A percentile compares a stretch with the other conserved stretches of the same genome.
phyloP scores from a whole-genome alignment of 345 rosid species.

The Ceriops tagal region DNA sequence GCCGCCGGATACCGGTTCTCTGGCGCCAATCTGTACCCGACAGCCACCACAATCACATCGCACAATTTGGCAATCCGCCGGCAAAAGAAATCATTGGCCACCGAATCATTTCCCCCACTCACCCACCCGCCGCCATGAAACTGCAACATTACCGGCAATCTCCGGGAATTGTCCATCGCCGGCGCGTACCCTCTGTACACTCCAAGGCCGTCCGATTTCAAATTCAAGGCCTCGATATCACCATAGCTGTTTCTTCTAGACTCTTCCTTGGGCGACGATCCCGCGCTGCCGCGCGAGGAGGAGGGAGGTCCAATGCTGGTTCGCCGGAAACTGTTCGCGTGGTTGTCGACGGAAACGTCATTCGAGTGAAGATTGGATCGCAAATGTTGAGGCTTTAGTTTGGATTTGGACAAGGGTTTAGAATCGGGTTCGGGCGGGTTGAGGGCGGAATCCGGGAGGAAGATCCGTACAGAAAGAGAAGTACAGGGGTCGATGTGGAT shows the following conservation, averaged over 20 bases:
- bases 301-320: slow-evolving; percentile 44
- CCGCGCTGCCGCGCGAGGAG: slow-evolving; percentile 3
- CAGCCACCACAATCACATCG: slow-evolving; percentile 85
- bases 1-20: slow-evolving; percentile 90
- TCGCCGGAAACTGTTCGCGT: slow-evolving; percentile 30
- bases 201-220: slow-evolving; percentile 40
- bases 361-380: slow-evolving; percentile 9
- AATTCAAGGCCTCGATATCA: slow-evolving; percentile 36
- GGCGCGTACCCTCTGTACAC: slow-evolving; percentile 77
- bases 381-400: not conserved
- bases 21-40: slow-evolving; percentile 87
- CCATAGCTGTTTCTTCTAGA: slow-evolving; percentile 37
- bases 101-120: slow-evolving; percentile 87
- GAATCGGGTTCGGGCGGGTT: slow-evolving; percentile 48
- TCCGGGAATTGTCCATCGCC: slow-evolving; percentile 33
- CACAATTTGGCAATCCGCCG: slow-evolving; percentile 71
- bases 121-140: slow-evolving; percentile 98
- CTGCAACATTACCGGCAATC: slow-evolving; percentile 76
- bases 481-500: slow-evolving; percentile 89
- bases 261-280: slow-evolving; percentile 18
- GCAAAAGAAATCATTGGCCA: slow-evolving; percentile 79
- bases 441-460: slow-evolving; percentile 82
- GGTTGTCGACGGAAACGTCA: not conserved
- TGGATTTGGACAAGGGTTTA: slow-evolving; percentile 22
- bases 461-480: slow-evolving; percentile 77